Base-by-base conservation (phyloP, 225 moss, liverwort and hornwort species). In the Antitrichia curtipendula region DNA sequence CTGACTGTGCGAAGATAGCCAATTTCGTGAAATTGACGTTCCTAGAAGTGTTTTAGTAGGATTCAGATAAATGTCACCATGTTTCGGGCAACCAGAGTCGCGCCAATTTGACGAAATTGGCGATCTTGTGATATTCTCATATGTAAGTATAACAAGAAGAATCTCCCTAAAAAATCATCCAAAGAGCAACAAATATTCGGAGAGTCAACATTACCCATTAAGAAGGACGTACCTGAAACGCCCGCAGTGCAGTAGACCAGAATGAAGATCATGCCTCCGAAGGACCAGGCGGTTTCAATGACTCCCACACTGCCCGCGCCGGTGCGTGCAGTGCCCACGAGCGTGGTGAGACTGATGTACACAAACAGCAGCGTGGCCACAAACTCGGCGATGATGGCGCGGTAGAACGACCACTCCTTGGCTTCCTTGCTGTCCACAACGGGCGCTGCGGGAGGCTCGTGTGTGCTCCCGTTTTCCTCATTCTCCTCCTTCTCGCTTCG, bases 171-270 rank as follows among this genome's bases (percentile, higher is more conserved):
- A 56, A 78, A 7, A 29, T 40, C 41, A 41, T 58, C 40, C 12
- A 58, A 78, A 40, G 41, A 41, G 19, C 18, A 72, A 13, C 36
- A 13, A n/a, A 4, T 5, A 66, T 32, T 8, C 31, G 6, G 14
- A 34, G 45, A 71, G 71, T 58, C 29, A 43, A 34, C 21, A 31
- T 15, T 24, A 40, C 8, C 28, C 8, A 57, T 18, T 1, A 7
- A 14, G 60, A 45, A 22, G 36, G 1, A 16, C 17, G 12, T 16
- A 92, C 93, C 91, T 91, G 93, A 93, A 64, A 91, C 29, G 31
- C 93, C 91, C 8, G 93, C 84, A 50, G 82, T 90, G 89, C 93
- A 93, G 68, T 93, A 93, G 63, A 93, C 93, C 11, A 93, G 66
- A 32, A 91, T 36, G 86, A 93, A 93, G 58, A 93, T 91, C 82